A percentile compares a stretch with the other conserved stretches of the same genome.
These are phyloP conservation scores for Termitomyces sp. DNA, from an alignment of 768 basidiomycete genomes.

Conservation along the genomic window DNA sequence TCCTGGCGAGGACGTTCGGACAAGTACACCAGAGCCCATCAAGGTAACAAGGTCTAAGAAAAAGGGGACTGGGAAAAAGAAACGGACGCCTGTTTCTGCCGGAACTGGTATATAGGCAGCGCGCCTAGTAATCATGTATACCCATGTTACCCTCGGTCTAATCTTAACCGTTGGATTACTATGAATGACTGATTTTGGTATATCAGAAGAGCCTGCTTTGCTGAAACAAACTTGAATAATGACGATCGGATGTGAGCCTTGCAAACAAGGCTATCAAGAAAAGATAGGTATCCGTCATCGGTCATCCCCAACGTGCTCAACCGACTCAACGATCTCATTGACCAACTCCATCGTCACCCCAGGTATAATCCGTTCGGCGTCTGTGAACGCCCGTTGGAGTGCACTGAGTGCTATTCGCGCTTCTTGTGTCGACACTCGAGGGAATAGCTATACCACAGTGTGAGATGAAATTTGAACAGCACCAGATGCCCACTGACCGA, in stretches of 20 bases:
- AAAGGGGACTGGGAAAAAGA: conserved; percentile 58
- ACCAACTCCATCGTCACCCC: conserved; percentile 91
- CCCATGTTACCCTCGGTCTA: neutral
- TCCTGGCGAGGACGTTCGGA: conserved; percentile 35
- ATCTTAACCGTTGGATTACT: conserved; percentile 7
- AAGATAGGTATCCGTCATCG: conserved; percentile 29
- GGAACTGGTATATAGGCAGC: conserved; percentile 7
- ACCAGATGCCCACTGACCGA: conserved; percentile 54
- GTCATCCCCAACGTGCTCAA: conserved; percentile 84
- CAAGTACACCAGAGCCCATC: conserved; percentile 63
- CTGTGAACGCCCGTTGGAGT: conserved; percentile 87
- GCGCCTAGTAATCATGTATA: neutral
- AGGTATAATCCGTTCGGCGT: conserved; percentile 93
- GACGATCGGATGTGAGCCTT: neutral
- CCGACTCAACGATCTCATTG: conserved; percentile 90
- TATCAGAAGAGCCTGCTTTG: conserved; percentile 13
- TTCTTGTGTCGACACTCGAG: conserved; percentile 89
- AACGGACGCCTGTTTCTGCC: conserved; percentile 37
- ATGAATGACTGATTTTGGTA: conserved; percentile 13
- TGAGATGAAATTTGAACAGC: neutral
- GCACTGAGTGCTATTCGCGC: conserved; percentile 81
- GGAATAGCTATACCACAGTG: conserved; percentile 61
- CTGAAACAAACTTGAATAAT: neutral
- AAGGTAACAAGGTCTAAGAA: conserved; percentile 74
- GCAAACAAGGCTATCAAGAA: neutral